Evolutionary conservation across 805 yeast species (phyloP), one percentile per base, ranked within the genome.

Genomic region (Soucietia sequanensis): DNA sequence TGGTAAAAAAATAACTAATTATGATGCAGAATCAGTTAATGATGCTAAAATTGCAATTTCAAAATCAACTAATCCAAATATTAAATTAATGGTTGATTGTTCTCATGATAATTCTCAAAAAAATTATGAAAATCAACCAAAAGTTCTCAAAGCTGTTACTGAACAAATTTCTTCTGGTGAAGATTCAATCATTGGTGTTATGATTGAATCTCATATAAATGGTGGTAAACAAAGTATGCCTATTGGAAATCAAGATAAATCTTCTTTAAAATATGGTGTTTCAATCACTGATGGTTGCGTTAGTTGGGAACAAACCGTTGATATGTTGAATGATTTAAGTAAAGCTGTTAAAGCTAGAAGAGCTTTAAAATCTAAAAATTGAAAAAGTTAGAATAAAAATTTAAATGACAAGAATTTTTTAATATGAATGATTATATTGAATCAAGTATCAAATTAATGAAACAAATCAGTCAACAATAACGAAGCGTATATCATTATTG

Each of bases 251-350:
- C 71, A 68, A 42, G 74, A 72, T 39, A 76, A 75, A 52, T 68
- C 68, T 7, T 78, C 78, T 37, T 71, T 89, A 58, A 79, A 84
- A 58, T 87, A 90, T 72, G 99, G 99, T 64, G 95, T 90, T 44
- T 84, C 95, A 41, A 89, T 93, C 62, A 93, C 99, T 42, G 99
- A 93, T 64, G 96, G 93, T 19, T 93, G 99, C 73, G 95, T 93
- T 37, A 73, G 83, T 42, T 89, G 95, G 88, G 95, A 87, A 43
- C 74, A 85, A 37, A 93, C 99, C 35, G 93, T 77, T 39, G 71
- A 61, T 3, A 90, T 91, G 77, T 80, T 93, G 58, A 75, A 70
- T 30, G 80, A 79, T 44, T 76, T 93, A 50, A 84, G 96, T 28
- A 76, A 69, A 32, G 95, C 97, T 38, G 96, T 91, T 31, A 78